Evolutionary conservation across 257 asterid species (phyloP).

Genomic region (Parsonsia alboflavescens): DNA sequence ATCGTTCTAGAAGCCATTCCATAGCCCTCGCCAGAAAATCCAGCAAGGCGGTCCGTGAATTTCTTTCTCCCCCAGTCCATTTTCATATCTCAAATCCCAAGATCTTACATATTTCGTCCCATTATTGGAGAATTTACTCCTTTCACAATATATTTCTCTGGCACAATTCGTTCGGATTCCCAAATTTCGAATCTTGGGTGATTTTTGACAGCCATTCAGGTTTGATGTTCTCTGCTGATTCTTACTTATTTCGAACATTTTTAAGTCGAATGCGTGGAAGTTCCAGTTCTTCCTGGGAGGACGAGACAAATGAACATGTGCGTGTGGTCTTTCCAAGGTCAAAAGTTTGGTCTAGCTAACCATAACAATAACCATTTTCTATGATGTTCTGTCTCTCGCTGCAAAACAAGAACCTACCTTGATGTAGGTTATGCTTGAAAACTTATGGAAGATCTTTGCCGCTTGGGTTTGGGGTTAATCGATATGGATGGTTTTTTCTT

Average conservation of each 20-base stretch:
- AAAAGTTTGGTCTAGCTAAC: neutral
- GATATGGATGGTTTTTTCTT: neutral
- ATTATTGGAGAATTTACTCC: neutral
- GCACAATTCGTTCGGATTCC: neutral
- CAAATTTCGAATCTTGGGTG: neutral
- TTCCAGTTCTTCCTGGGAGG: neutral
- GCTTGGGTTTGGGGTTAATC: neutral
- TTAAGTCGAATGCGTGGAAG: neutral
- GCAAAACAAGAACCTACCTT: neutral
- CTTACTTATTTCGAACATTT: neutral
- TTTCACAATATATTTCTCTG: neutral
- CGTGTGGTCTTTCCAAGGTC: neutral
- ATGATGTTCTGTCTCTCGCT: neutral
- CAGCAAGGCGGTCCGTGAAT: neutral
- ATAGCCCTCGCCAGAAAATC: neutral
- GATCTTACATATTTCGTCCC: neutral
- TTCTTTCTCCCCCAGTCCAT: neutral
- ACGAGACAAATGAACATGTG: neutral
- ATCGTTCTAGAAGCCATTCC: constrained; percentile 17
- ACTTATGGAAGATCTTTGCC: no score
- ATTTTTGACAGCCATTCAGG: neutral
- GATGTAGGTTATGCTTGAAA: neutral
- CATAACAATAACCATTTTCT: no score
- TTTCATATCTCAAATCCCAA: neutral
- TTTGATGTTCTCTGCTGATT: neutral